Evolutionary conservation across 495 filamentous ascomycete species (phyloP), one percentile per base, ranked within the genome.

Genomic region (Daldinia childiae): DNA sequence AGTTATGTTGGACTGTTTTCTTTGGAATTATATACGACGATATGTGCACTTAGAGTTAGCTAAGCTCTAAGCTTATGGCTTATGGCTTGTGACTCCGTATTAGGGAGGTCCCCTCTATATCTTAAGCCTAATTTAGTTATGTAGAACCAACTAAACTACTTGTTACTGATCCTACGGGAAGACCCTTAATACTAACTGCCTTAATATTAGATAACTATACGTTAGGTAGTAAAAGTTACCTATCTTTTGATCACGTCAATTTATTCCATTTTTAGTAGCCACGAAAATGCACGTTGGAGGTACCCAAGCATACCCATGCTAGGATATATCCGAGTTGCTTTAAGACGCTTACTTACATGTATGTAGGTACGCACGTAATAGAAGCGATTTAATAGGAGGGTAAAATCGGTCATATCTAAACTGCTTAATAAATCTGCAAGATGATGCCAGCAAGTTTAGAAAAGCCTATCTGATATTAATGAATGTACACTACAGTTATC

Each of bases 381-480:
- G 27, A 36, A 27, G 27, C 39, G n/a, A 17, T 15, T 17, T 15
- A 41, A 41, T 41, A 41, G 14, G 39, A 39, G n/a, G n/a, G n/a
- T n/a, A n/a, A n/a, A n/a, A n/a, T n/a, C n/a, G n/a, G 38, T 39
- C 14, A 0, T 39, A 39, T n/a, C 38, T 39, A 4, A 39, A 11
- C 3, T 56, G 52, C n/a, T 32, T 56, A 6, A 12, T 26, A n/a
- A 50, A 55, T 58, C 66, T 69, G 58, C 52, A 43, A 29, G 39
- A 36, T 69, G 54, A 69, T 61, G 61, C 61, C 36, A 60, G 55
- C 34, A 14, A 14, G 7, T 43, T 43, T n/a, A 43, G n/a, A n/a
- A n/a, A n/a, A n/a, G n/a, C n/a, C n/a, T n/a, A 43, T 7, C 6
- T 19, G 4, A 34, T 34, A 34, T 34, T 12, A 34, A 34, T 32